These are phyloP conservation scores for Colletotrichum viniferum DNA, from an alignment of 2,329 filamentous ascomycete genomes.

Conservation along the genomic window DNA sequence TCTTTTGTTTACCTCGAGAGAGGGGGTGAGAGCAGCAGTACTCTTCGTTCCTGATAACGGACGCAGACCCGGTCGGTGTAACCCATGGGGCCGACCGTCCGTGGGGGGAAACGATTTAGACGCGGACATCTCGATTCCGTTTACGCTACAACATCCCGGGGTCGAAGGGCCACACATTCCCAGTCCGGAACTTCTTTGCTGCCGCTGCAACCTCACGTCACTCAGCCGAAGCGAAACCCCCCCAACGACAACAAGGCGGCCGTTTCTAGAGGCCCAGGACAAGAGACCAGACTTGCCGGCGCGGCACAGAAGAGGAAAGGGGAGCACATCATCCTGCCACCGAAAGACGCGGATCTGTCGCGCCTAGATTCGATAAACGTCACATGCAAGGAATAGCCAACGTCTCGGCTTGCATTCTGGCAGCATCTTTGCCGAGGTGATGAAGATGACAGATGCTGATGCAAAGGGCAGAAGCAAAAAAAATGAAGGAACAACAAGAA, in stretches of 20 bases:
- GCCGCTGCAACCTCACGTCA: constrained; percentile 17
- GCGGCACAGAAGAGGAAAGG: neutral
- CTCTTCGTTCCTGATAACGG: neutral
- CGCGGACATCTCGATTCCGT: constrained; percentile 18
- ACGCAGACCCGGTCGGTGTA: neutral
- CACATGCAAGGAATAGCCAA: neutral
- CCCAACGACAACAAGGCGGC: neutral
- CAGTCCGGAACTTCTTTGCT: neutral
- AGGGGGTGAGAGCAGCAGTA: neutral
- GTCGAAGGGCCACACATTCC: neutral
- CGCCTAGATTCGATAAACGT: neutral
- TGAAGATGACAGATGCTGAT: constrained; percentile 20
- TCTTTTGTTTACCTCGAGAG: neutral
- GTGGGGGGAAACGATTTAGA: neutral
- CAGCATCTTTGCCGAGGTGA: too few relatives aligned
- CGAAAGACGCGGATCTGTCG: neutral
- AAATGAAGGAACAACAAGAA: neutral
- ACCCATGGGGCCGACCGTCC: neutral
- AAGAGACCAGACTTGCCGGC: neutral
- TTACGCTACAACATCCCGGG: neutral
- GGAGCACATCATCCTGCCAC: neutral
- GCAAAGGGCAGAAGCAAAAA: neutral
- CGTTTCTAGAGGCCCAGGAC: neutral
- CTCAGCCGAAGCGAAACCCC: neutral
- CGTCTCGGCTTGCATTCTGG: neutral